Evolutionary conservation across 371 early-diverging fungal genomes (phyloP), one percentile per base, ranked within the genome.

Genomic region (Syncephalastrum contaminatum): DNA sequence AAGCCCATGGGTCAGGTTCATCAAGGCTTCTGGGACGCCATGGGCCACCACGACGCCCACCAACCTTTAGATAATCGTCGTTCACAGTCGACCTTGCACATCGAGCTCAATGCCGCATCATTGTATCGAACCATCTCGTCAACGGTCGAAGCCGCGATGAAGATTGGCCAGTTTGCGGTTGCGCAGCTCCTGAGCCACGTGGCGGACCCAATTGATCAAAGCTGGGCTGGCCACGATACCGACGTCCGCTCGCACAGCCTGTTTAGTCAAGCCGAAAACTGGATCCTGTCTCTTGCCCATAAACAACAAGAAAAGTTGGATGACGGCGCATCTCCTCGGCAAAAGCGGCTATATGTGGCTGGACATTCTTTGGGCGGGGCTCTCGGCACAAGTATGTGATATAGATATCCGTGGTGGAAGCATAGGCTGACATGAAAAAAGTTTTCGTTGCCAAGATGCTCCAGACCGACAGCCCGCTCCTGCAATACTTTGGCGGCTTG

Each of bases 361-460:
- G 78, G 78, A 0, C 78, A 77, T 62, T 74, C 75, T 4, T 39
- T 77, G 18, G 78, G 78, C 1, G 78, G 75, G 12, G 75, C 75
- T 4, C 51, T 74, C 25, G 72, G 64, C 8, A 72, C 75, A 21
- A 72, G 77, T 77, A 67, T 65, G 66, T 25, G n/a, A n/a, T n/a
- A n/a, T 41, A 6, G n/a, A 30, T 0, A 19, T n/a, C 13, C 22
- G 5, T 13, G 15, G 20, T 10, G 13, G 18, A 16, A 20, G 19
- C 42, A n/a, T 43, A 21, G 25, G 14, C 19, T 14, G 30, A 47
- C 15, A 14, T 12, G 2, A n/a, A 10, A 14, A 2, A 46, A 77
- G 77, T 82, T 43, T 84, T 84, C 51, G 60, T 84, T 24, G 82
- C 75, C 3, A 84, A 84, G 53, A 80, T 84, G 84, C 59, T 82